Evolutionary conservation across 345 rosid species (phyloP), one percentile per base, ranked within the genome.

Genomic region (Ricinus communis): DNA sequence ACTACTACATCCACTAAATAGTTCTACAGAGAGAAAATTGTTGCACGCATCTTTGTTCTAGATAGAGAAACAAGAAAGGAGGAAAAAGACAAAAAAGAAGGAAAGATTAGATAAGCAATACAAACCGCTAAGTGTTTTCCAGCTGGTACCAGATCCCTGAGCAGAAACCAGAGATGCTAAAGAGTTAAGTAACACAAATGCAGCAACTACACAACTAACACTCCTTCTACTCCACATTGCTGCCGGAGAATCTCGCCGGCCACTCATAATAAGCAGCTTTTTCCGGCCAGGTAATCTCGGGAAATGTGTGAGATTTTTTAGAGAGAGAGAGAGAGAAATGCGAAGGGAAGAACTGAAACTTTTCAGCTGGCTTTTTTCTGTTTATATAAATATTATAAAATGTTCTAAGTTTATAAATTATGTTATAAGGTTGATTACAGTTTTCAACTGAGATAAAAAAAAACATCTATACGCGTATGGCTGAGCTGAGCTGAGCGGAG

Each of bases 51-150:
- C 14, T 3, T 43, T 11, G 1, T 43, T 9, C 47, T n/a, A n/a
- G n/a, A 43, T 9, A 1, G 1, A 1, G 1, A 43, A 1, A 43
- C 47, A 43, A 43, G 8, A 38, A 4, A 60, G 5, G 27, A 52
- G 45, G 50, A 13, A 22, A 40, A 13, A 12, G 50, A 30, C 27
- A 5, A n/a, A n/a, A n/a, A n/a, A n/a, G n/a, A n/a, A n/a, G n/a
- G n/a, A n/a, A n/a, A n/a, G n/a, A n/a, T n/a, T n/a, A n/a, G n/a
- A n/a, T n/a, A n/a, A n/a, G n/a, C n/a, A 25, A 57, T 8, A 40
- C n/a, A 33, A 8, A 62, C 75, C 75, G 22, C 5, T 62, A 27
- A 71, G 75, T 53, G 75, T 71, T n/a, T 38, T 11, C 75, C 68
- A 71, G 27, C 3, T 8, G 15, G 8, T 31, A 60, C 33, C 15